Percentiles rank a stretch among this genome's conserved stretches.
These are phyloP conservation scores for Berberis vulgaris DNA, from an alignment of 164 flowering plant genomes.

Conservation along the genomic window DNA sequence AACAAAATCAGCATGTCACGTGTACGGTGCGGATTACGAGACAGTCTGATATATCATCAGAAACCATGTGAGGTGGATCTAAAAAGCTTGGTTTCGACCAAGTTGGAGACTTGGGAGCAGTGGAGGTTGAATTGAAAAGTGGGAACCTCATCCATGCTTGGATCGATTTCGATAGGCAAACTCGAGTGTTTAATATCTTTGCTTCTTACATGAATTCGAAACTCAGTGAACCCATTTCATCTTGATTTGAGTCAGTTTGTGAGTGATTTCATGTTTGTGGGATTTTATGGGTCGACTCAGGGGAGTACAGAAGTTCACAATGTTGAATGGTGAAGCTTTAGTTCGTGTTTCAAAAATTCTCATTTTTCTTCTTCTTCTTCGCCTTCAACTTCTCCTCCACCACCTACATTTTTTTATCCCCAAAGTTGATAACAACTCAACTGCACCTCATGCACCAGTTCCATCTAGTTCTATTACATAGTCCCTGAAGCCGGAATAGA, in stretches of 20 bases:
- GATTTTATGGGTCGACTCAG: slow-evolving; percentile 87
- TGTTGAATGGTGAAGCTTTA: slow-evolving; percentile 90
- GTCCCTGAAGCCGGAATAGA: slow-evolving; percentile 10
- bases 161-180: slow-evolving; percentile 63
- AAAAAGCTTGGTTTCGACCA: slow-evolving; percentile 53
- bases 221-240: slow-evolving; percentile 39
- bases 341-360: slow-evolving; percentile 37
- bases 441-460: slow-evolving; percentile 25
- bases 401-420: slow-evolving; percentile 20
- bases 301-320: slow-evolving; percentile 88
- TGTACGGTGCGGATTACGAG: too few species aligned
- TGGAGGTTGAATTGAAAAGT: slow-evolving; percentile 59
- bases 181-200: slow-evolving; percentile 28
- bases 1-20: too few species aligned
- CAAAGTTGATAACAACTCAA: slow-evolving; percentile 16
- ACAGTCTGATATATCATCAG: too few species aligned
- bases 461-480: slow-evolving; percentile 29
- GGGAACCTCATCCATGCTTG: slow-evolving; percentile 74
- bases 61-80: slow-evolving; percentile 79
- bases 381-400: slow-evolving; percentile 2
- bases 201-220: slow-evolving; percentile 67
- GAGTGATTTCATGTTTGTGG: slow-evolving; percentile 70
- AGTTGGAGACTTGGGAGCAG: slow-evolving; percentile 42
- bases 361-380: slow-evolving; percentile 3
- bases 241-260: slow-evolving; percentile 50